Conservation (phyloP, 2,329 filamentous ascomycete species). For the Ilyonectria robusta region DNA sequence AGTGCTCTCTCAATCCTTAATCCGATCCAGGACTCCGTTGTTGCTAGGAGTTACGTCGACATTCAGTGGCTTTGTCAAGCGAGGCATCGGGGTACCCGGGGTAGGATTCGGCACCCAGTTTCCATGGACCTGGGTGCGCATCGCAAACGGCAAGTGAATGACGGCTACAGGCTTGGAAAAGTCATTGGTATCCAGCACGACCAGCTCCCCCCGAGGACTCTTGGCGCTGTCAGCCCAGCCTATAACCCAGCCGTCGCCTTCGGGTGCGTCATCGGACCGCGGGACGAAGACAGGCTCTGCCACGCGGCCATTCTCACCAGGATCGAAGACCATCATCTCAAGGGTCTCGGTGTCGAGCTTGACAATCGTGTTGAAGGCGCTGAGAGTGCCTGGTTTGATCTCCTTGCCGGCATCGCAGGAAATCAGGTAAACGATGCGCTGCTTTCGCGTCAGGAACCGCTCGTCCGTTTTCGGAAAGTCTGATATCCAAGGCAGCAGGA, state of each 20-base stretch:
- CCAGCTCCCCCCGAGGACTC: not conserved
- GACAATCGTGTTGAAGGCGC: conserved; percentile 4
- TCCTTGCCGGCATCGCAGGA: too few relatives aligned
- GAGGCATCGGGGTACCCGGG: not conserved
- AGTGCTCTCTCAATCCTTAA: not conserved
- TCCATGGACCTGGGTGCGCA: not conserved
- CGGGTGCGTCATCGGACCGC: not conserved
- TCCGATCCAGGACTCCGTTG: not conserved
- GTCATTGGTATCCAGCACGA: not conserved
- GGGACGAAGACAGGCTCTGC: conserved; percentile 2
- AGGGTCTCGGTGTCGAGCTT: not conserved
- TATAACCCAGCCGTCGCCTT: conserved; percentile 5
- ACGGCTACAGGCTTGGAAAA: conserved; percentile 6
- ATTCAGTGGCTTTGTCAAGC: conserved; percentile 3
- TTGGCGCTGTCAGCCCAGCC: too few relatives aligned
- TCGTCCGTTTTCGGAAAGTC: too few relatives aligned
- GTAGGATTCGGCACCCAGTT: conserved; percentile 6
- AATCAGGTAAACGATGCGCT: too few relatives aligned
- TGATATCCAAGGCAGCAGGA: too few relatives aligned
- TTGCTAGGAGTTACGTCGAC: not conserved
- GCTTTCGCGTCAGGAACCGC: too few relatives aligned
- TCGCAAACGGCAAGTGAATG: conserved; percentile 4
- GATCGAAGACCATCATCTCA: not conserved
- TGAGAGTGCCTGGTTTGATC: not conserved
- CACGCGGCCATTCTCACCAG: not conserved